These are phyloP conservation scores for Fusarium sp. DNA, from an alignment of 2,329 filamentous ascomycete species.

Conservation along the genomic window DNA sequence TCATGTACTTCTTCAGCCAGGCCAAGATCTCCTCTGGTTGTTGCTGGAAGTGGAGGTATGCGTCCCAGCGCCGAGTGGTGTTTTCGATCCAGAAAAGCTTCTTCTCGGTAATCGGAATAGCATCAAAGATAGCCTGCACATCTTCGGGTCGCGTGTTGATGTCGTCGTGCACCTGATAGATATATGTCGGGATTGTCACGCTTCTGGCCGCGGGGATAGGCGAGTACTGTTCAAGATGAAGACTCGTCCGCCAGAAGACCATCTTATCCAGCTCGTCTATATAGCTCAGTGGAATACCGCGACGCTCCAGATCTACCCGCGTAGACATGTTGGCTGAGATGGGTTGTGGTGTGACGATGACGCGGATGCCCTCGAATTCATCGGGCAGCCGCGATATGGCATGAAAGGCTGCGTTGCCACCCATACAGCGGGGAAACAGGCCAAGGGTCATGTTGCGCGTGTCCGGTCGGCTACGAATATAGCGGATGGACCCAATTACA, in stretches of 20 bases:
- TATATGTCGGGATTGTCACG: neutral
- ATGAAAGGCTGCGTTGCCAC: neutral
- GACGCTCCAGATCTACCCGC: neutral
- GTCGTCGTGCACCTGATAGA: conserved; percentile 2
- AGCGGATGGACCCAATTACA: neutral
- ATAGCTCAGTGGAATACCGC: neutral
- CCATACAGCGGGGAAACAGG: neutral
- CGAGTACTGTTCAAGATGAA: neutral
- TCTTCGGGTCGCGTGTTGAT: neutral
- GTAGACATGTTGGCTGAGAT: neutral
- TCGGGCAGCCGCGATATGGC: neutral
- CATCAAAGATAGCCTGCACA: neutral
- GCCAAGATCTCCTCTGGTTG: neutral
- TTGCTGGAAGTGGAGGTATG: neutral
- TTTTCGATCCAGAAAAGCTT: conserved; percentile 5
- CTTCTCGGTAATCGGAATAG: neutral
- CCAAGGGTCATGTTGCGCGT: neutral
- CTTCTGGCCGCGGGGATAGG: neutral
- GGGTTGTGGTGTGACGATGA: neutral
- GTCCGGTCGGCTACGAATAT: neutral
- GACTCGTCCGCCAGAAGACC: conserved; percentile 2
- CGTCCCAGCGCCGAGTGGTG: neutral
- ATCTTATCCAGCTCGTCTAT: neutral
- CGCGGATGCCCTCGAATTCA: neutral
- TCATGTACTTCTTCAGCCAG: neutral